Percentiles rank a stretch among this genome's conserved stretches.
phyloP scores from a whole-genome alignment of 495 filamentous ascomycete species.

The Tuber brumale region DNA sequence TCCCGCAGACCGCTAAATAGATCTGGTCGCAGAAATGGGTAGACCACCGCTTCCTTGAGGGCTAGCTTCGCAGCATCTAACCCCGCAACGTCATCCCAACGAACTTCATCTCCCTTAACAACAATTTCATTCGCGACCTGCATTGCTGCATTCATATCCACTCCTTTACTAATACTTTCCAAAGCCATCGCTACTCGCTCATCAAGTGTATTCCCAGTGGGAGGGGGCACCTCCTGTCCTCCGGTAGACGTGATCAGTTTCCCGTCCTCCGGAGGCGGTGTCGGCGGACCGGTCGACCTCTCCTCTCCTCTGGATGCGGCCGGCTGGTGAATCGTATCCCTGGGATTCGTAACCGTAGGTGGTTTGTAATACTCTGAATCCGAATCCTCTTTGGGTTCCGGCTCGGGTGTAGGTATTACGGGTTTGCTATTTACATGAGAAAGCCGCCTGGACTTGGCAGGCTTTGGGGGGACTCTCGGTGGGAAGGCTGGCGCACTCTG shows the following conservation, averaged over 20 bases:
- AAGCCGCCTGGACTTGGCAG: neutral
- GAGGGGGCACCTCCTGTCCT: neutral
- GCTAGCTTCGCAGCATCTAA: conserved; percentile 85
- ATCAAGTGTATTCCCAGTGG: neutral
- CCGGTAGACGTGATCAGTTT: neutral
- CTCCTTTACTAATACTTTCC: conserved; percentile 67
- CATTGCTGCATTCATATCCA: conserved; percentile 74
- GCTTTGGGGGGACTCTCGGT: neutral
- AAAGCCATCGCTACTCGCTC: conserved; percentile 57
- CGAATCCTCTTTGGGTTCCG: neutral
- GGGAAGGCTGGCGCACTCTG: conserved; percentile 2
- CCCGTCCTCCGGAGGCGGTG: neutral
- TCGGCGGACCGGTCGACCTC: neutral
- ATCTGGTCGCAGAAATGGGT: conserved; percentile 92
- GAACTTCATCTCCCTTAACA: conserved; percentile 86
- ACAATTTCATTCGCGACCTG: conserved; percentile 97
- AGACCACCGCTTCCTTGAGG: conserved; percentile 92
- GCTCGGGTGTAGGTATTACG: neutral
- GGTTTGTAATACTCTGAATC: conserved; percentile 4
- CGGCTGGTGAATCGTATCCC: neutral
- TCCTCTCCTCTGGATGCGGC: neutral
- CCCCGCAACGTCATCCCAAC: conserved; percentile 91
- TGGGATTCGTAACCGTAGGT: neutral
- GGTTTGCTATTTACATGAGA: conserved; percentile 6
- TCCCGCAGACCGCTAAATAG: conserved; percentile 93